Conservation (phyloP, 2,329 filamentous ascomycete species). For the Trichoderma sp. region DNA sequence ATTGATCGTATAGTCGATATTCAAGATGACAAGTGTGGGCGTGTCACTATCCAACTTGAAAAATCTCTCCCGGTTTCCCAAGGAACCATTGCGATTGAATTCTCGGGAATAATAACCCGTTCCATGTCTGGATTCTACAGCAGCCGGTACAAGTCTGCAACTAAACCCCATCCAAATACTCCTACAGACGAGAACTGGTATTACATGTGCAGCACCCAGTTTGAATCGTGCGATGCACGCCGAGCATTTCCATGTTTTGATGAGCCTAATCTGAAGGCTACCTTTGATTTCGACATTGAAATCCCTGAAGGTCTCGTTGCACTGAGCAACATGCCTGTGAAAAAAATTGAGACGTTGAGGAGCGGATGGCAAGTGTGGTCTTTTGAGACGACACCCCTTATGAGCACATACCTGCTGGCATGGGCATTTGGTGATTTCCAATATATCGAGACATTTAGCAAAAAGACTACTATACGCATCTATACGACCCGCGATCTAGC, state of each 20-base stretch:
- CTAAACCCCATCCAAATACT: conserved; percentile 70
- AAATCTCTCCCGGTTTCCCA: conserved; percentile 68
- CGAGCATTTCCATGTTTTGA: conserved; percentile 97
- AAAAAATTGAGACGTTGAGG: conserved; percentile 59
- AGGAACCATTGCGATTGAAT: conserved; percentile 71
- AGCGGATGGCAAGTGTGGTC: conserved; percentile 72
- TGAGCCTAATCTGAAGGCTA: conserved; percentile 94
- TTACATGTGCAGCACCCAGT: conserved; percentile 91
- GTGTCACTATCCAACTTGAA: conserved; percentile 75
- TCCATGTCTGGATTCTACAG: conserved; percentile 93
- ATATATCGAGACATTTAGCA: conserved; percentile 88
- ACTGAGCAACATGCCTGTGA: conserved; percentile 93
- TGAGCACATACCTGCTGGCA: conserved; percentile 88
- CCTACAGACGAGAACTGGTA: conserved; percentile 69
- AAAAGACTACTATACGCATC: conserved; percentile 87
- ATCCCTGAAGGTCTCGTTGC: conserved; percentile 85
- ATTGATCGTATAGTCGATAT: too few species aligned
- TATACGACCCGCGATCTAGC: conserved; percentile 93
- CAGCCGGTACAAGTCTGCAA: conserved; percentile 88
- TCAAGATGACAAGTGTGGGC: conserved; percentile 82
- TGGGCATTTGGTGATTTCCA: conserved; percentile 98
- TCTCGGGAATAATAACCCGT: conserved; percentile 82
- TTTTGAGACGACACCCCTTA: conserved; percentile 82
- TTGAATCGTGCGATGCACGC: conserved; percentile 93
- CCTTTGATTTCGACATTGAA: conserved; percentile 91